Evolutionary conservation across 306 rosid genomes (phyloP).

Genomic region (Gastrolobium villosum): DNA sequence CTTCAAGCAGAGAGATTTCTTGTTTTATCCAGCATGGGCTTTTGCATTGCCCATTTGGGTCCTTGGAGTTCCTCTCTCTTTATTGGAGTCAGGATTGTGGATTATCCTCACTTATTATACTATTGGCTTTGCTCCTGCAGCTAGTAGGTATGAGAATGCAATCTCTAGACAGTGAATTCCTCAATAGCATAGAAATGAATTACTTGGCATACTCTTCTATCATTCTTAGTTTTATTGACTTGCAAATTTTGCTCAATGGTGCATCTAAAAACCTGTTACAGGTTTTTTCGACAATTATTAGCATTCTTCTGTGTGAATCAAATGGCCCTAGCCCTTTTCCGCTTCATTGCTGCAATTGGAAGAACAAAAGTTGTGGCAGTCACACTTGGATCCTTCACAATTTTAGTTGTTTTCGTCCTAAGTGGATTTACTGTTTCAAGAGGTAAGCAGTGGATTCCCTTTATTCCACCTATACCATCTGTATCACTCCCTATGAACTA

Average conservation of each 20-base stretch:
- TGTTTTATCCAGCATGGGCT: slow-evolving; percentile 75
- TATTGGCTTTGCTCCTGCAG: slow-evolving; percentile 76
- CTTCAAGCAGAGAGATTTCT: slow-evolving; percentile 74
- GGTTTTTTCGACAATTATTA: slow-evolving; percentile 82
- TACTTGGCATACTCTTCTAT: neutral
- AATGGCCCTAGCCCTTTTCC: slow-evolving; percentile 81
- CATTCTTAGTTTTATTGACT: neutral
- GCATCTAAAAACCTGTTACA: slow-evolving; percentile 40
- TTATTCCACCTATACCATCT: neutral
- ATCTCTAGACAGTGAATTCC: neutral
- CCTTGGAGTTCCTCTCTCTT: slow-evolving; percentile 66
- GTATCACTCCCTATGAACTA: too few relatives aligned
- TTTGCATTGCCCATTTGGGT: slow-evolving; percentile 77
- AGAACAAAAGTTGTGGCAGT: slow-evolving; percentile 73
- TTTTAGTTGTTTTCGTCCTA: slow-evolving; percentile 70
- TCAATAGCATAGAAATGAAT: neutral
- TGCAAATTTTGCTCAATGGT: slow-evolving; percentile 15
- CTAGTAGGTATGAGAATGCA: slow-evolving; percentile 64
- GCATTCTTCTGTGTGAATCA: slow-evolving; percentile 86
- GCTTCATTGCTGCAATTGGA: slow-evolving; percentile 88
- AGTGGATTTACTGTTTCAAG: slow-evolving; percentile 87
- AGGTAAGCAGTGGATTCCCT: slow-evolving; percentile 48
- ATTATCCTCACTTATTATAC: slow-evolving; percentile 71
- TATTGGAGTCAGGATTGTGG: slow-evolving; percentile 77
- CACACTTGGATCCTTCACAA: slow-evolving; percentile 68